Evolutionary conservation across 331 rosid species (phyloP), one percentile per base, ranked within the genome.

Genomic region (Arachis monticola): DNA sequence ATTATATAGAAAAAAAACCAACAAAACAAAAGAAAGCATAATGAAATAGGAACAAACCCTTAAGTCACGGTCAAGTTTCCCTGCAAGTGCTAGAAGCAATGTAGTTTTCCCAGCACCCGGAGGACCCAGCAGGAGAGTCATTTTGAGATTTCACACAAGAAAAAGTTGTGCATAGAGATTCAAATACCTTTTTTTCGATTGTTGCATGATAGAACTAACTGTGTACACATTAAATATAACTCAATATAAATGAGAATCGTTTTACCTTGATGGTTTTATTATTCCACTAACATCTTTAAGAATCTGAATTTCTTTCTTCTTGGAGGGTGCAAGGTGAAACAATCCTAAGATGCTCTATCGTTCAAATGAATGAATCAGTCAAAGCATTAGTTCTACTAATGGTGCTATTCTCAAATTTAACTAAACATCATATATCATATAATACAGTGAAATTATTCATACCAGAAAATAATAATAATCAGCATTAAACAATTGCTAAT

Each of bases 181-280:
- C 22, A 17, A 17, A 17, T 17, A 17, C 22, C 22, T 17, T 17
- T 17, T 17, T 17, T 17, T 17, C 22, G 22, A 17, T 17, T 17
- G 22, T 17, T 17, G 22, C 22, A 17, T 17, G 22, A 17, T 17
- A 17, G 22, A 17, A 17, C 22, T 17, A 17, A 17, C 22, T 17
- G 22, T 17, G 22, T 17, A 17, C 22, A 17, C 22, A 17, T 17
- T 17, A 17, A 17, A 17, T 17, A 17, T 35, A 35, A 35, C 40
- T 35, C 0, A 60, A 40, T 42, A 5, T 8, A 35, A 47, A 8
- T 60, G 32, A 5, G 6, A 35, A 13, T 17, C 64, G 51, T 40
- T 50, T 44, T 27, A 90, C 97, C 96, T 88, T 42, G 97, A 92
- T 7, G 97, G 94, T 67, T 81, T 90, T 64, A 92, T 74, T 0